Evolutionary conservation across 1,284 basidiomycete genomes (phyloP), one percentile per base, ranked within the genome.

Genomic region (Schizophyllum amplum): DNA sequence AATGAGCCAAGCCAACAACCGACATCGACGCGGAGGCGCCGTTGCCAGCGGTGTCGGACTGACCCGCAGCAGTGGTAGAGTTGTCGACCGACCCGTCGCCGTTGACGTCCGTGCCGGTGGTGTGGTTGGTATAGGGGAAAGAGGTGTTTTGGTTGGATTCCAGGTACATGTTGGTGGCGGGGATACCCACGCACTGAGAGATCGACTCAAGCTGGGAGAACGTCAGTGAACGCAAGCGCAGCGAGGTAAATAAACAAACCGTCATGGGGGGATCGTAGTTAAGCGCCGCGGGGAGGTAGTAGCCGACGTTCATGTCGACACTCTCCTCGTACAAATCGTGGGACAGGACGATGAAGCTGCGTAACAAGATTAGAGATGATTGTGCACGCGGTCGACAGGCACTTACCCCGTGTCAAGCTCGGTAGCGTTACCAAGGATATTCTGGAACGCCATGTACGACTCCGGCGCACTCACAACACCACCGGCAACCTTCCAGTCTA

Each of bases 251-350:
- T 23, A 54, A 24, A 66, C 77, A 63, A 60, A 87, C 84, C 47
- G 71, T 83, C 68, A 92, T 81, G 17, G 77, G 67, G 52, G 86
- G 85, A 50, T 77, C 72, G 71, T 81, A 82, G 13, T 61, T 75
- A 61, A 83, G 67, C 23, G 89, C 89, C 48, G 82, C 74, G 55
- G 87, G 81, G n/a, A 96, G 75, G 62, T 90, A 87, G 74, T 93
- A 94, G 52, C 91, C 90, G 60, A 90, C 80, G 26, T 93, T 92
- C 60, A 97, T 82, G 65, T 95, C 91, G 55, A 95, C 92, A 13
- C 89, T 90, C 66, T 90, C 82, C 65, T 89, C 78, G 68, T 84
- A 94, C 51, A 95, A 74, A 71, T 95, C 93, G 68, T 96, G 93
- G 68, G 91, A 78, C 55, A 98, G 79, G 51, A 96, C 92, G 67